Conservation (phyloP, 2,329 filamentous ascomycete species). For the Paecilomyces sp. region DNA sequence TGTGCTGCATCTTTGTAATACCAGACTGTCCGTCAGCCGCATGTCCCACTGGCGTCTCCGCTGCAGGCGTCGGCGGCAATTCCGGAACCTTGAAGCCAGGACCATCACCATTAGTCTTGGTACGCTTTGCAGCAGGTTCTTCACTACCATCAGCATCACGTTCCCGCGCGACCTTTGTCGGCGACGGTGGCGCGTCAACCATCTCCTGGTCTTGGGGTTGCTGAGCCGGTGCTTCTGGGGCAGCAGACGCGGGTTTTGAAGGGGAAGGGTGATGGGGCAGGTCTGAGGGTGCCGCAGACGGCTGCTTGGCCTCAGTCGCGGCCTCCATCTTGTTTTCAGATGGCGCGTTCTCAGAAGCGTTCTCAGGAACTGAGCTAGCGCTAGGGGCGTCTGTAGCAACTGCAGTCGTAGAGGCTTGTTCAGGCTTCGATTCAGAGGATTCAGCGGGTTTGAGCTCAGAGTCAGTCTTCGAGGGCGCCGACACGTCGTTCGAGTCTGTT, state of each 20-base stretch:
- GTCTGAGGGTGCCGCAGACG: slow-evolving; percentile 15
- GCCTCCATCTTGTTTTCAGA: slow-evolving; percentile 1
- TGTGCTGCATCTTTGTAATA: slow-evolving; percentile 38
- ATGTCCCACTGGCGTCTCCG: slow-evolving; percentile 12
- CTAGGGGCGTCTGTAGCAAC: not conserved
- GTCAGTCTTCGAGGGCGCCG: not conserved
- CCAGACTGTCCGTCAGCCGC: slow-evolving; percentile 11
- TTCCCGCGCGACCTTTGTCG: slow-evolving; percentile 60
- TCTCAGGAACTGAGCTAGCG: not conserved
- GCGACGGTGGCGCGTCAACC: slow-evolving; percentile 46
- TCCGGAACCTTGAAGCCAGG: slow-evolving; percentile 40
- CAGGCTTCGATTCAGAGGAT: not conserved
- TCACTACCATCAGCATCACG: slow-evolving; percentile 63
- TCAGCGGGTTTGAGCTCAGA: not conserved
- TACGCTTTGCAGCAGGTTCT: slow-evolving; percentile 70
- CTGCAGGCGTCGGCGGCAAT: slow-evolving; percentile 33
- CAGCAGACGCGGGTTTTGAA: slow-evolving; percentile 9
- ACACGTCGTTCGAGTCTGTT: not conserved
- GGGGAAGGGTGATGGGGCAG: slow-evolving; percentile 28
- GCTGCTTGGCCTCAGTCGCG: slow-evolving; percentile 4
- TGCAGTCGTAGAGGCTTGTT: not conserved
- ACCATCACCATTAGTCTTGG: slow-evolving; percentile 59
- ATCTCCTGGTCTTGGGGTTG: slow-evolving; percentile 42
- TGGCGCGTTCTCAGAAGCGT: not conserved
- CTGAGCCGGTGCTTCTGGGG: slow-evolving; percentile 11